Evolutionary conservation across 441 rosid genomes (phyloP).

Genomic region (Adansonia gregorii): DNA sequence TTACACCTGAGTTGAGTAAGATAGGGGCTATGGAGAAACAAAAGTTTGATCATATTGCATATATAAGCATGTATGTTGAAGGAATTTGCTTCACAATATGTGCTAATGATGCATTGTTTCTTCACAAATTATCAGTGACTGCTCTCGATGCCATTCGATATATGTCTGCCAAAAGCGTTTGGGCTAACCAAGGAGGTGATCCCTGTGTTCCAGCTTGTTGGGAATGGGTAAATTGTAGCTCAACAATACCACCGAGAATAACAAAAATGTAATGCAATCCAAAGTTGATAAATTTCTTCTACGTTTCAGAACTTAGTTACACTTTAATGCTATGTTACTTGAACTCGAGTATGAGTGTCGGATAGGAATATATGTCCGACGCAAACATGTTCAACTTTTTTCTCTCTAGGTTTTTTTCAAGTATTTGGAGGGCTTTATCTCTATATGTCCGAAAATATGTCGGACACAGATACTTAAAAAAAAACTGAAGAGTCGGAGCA

Average conservation of each 20-base stretch:
- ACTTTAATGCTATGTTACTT: no score
- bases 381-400: no score
- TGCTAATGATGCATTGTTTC: slow-evolving; percentile 21
- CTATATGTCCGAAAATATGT: no score
- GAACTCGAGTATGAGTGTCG: no score
- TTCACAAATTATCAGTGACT: slow-evolving; percentile 49
- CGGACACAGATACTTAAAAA: no score
- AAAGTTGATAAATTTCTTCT: slow-evolving; percentile 9
- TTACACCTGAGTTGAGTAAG: no score
- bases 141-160: slow-evolving; percentile 59
- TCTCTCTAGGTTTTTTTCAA: no score
- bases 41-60: no score
- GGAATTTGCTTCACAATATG: slow-evolving; percentile 13
- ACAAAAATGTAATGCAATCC: slow-evolving; percentile 71
- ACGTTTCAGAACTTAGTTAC: slow-evolving; percentile 14
- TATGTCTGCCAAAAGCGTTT: slow-evolving; percentile 52
- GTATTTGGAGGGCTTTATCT: no score
- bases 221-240: slow-evolving; percentile 83
- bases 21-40: no score
- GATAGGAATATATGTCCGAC: no score
- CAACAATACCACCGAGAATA: slow-evolving; percentile 76
- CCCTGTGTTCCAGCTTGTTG: slow-evolving; percentile 85
- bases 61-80: not conserved
- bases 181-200: slow-evolving; percentile 80
- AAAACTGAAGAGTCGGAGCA: no score